Evolutionary conservation across 345 rosid species (phyloP), one percentile per base, ranked within the genome.

Genomic region (Sisymbrium irio): DNA sequence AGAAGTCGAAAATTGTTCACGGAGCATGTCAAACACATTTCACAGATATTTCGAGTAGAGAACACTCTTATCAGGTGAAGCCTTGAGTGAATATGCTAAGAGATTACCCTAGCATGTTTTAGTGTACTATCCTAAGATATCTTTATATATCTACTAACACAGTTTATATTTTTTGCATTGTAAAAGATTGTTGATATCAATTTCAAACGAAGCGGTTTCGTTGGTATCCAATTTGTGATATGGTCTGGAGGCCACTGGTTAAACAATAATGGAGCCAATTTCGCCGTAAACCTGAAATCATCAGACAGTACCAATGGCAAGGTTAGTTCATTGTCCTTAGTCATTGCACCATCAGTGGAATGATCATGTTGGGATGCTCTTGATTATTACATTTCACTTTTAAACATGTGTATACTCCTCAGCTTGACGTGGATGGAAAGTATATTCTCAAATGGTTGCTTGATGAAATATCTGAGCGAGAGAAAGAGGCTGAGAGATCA

Each of bases 401-500:
- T 9, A n/a, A 53, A 73, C 36, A 59, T 42, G 15, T 66, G 35
- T 37, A 15, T 59, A 54, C 11, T 64, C 66, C 20, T 65, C 70
- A 82, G 87, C 68, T 49, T 77, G 67, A 76, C 65, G 84, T 79
- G 57, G 51, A 75, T 50, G 77, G 56, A 50, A 83, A 78, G 54
- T 81, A 73, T 62, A 64, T 83, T 30, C 78, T 83, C 65, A 85
- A 85, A 76, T 87, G 91, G 91, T 56, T 87, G 41, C 89, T 87
- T 19, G 87, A 87, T 62, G 89, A 87, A 78, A 87, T 87, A 72
- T 76, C 83, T 61, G 81, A 7, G 35, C 76, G 82, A 69, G 91
- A 87, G 80, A 87, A 79, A 49, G 91, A 82, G 71, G 89, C 91
- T 67, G 86, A 87, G 78, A 85, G 89, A 46, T 87, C 91, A 56